Evolutionary conservation across 805 yeast species (phyloP), one percentile per base, ranked within the genome.

Genomic region (Huiozyma sinensis): DNA sequence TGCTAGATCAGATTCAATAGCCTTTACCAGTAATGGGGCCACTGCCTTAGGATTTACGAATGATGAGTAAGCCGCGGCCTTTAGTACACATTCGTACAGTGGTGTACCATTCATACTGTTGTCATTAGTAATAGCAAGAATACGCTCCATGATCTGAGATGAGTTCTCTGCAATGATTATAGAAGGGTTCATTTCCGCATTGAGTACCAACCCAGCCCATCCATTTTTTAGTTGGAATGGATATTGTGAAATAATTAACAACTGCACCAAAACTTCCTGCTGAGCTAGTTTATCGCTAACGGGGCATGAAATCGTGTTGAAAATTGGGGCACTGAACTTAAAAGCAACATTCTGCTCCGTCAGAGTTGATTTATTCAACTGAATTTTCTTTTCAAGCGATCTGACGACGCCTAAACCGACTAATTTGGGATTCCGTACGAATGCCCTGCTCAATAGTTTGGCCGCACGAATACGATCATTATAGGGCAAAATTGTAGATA

Each of bases 141-240:
- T 52, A 28, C 42, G 52, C 36, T 40, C 51, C 17, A 57, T 45
- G 7, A 56, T 47, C 41, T 55, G 33, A 4, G 48, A 38, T 44
- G 60, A 53, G 58, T 58, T 43, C 28, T 56, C 48, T 46, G 55
- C 45, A 2, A 82, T 74, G 31, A 86, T 58, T 1, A 53, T 50
- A 11, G 83, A 83, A 2, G 95, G 85, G 57, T 89, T 94, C 30
- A 72, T 53, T 1, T 63, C 56, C 6, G 83, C 72, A 39, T 75
- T 67, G 53, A 81, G 75, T 33, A 79, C 79, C 36, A 87, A 62
- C 0, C 83, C 83, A 32, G 87, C 82, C 97, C 97, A 90, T 1
- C 82, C 80, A 47, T 73, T 64, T 57, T 68, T 64, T 49, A 60
- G 45, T 38, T 61, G 50, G n/a, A 75, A 57, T 2, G 53, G 41